Percentiles rank a stretch among this genome's conserved stretches.
phyloP scores from a whole-genome alignment of 2,329 filamentous ascomycete genomes.

The Tolypocladium endophyticum region DNA sequence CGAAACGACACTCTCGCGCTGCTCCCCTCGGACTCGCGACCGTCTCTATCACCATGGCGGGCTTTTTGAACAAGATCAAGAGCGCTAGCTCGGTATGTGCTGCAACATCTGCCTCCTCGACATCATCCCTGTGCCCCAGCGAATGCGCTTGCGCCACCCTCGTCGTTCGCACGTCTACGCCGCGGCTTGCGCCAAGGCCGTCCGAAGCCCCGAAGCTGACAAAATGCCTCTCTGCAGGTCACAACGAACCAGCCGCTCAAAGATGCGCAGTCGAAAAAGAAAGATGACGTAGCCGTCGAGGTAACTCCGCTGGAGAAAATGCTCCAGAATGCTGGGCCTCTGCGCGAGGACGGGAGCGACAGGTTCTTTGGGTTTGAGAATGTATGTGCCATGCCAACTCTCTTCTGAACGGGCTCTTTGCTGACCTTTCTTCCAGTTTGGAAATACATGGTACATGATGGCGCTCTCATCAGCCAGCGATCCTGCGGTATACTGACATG shows the following conservation, averaged over 20 bases:
- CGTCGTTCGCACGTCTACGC: neutral
- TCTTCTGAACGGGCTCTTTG: neutral
- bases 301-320: conserved; percentile 60
- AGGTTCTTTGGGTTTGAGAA: conserved; percentile 99
- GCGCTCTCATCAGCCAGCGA: neutral
- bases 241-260: conserved; percentile 30
- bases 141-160: neutral
- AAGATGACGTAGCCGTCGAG: conserved; percentile 47
- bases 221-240: conserved; percentile 26
- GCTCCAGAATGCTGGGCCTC: conserved; percentile 68
- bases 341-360: conserved; percentile 82
- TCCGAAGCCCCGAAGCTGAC: conserved; percentile 18
- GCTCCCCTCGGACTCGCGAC: conserved; percentile 9
- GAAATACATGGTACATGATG: conserved; percentile 80
- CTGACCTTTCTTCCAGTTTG: conserved; percentile 55
- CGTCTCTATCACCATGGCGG: conserved; percentile 33
- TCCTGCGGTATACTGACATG: conserved; percentile 10
- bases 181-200: conserved; percentile 1
- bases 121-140: neutral
- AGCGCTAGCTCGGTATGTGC: conserved; percentile 41
- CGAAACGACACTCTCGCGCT: neutral
- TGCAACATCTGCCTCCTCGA: conserved; percentile 1
- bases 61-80: conserved; percentile 51
- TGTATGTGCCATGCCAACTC: conserved; percentile 44
- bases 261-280: conserved; percentile 41